phyloP scores from a whole-genome alignment of 2,329 filamentous ascomycete species.

The Exserohilum turcica region DNA sequence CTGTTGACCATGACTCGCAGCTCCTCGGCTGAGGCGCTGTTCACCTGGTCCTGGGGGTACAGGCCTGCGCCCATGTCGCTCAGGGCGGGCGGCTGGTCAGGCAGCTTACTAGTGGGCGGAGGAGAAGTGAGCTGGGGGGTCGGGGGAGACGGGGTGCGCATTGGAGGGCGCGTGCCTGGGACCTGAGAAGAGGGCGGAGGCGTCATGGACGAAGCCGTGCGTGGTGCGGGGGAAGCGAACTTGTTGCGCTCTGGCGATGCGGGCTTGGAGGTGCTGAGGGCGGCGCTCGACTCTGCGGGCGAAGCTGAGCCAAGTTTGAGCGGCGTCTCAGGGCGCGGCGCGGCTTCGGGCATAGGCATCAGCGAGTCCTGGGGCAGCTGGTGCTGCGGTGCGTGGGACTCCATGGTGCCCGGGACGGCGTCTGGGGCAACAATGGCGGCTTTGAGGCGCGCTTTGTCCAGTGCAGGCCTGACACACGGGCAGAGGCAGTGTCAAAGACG shows the following conservation, averaged over 20 bases:
- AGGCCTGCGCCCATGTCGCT: constrained; percentile 45
- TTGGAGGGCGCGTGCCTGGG: constrained; percentile 47
- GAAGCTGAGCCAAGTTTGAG: constrained; percentile 29
- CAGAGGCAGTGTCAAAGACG: constrained; percentile 1
- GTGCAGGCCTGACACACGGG: constrained; percentile 14
- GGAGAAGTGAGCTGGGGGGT: constrained; percentile 56
- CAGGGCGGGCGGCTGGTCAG: constrained; percentile 32
- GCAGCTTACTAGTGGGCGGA: constrained; percentile 50
- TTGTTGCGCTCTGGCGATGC: constrained; percentile 37
- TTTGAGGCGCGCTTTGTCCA: constrained; percentile 10
- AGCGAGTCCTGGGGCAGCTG: constrained; percentile 35
- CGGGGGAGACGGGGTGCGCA: constrained; percentile 58
- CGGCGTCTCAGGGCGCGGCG: constrained; percentile 33
- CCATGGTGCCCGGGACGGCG: constrained; percentile 36
- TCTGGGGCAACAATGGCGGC: constrained; percentile 3
- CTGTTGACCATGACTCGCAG: constrained; percentile 60
- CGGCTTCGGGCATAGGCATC: constrained; percentile 40
- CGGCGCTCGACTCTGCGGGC: constrained; percentile 23
- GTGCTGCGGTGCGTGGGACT: constrained; percentile 33
- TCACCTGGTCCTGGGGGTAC: constrained; percentile 59
- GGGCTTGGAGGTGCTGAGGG: constrained; percentile 24
- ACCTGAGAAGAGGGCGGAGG: constrained; percentile 68
- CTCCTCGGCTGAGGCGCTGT: constrained; percentile 57
- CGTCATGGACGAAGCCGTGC: constrained; percentile 61
- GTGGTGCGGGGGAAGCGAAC: constrained; percentile 49